Conservation (phyloP, 768 basidiomycete genomes). For the Auricularia sp. region DNA sequence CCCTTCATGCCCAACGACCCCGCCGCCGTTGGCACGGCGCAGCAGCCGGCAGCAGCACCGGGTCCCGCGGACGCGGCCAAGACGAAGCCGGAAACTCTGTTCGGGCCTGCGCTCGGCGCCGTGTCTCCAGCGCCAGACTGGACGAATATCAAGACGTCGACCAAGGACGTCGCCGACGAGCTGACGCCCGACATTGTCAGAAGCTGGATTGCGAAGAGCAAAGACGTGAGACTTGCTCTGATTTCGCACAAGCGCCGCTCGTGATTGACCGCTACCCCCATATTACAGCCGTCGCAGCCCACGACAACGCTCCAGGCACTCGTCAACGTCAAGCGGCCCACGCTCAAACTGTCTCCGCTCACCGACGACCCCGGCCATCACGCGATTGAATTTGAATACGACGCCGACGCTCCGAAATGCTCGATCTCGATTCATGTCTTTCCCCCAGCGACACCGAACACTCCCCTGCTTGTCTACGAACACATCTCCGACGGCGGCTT, state of each 20-base stretch:
- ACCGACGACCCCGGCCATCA: constrained; percentile 39
- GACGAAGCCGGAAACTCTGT: constrained; percentile 70
- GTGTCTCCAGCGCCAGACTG: constrained; percentile 60
- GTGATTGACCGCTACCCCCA: background rate
- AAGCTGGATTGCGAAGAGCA: constrained; percentile 78
- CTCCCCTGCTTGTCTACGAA: constrained; percentile 38
- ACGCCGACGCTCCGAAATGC: constrained; percentile 82
- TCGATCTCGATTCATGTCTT: constrained; percentile 70
- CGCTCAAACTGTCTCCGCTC: constrained; percentile 67
- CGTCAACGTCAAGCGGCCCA: constrained; percentile 88
- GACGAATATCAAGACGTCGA: constrained; percentile 49
- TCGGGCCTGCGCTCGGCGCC: constrained; percentile 84
- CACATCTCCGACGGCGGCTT: constrained; percentile 74
- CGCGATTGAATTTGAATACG: constrained; percentile 84
- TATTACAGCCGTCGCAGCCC: constrained; percentile 55
- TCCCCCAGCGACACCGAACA: constrained; percentile 37
- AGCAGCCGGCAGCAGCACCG: constrained; percentile 6
- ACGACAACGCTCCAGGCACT: constrained; percentile 91
- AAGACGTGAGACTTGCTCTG: constrained; percentile 48
- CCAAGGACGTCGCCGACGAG: constrained; percentile 42
- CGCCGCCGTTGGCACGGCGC: constrained; percentile 29
- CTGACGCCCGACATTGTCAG: constrained; percentile 76
- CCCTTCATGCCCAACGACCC: constrained; percentile 40
- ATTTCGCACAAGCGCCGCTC: constrained; percentile 6
- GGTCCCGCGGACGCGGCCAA: constrained; percentile 22